Evolutionary conservation across 345 rosid genomes (phyloP).

Genomic region (Dimocarpus longan): DNA sequence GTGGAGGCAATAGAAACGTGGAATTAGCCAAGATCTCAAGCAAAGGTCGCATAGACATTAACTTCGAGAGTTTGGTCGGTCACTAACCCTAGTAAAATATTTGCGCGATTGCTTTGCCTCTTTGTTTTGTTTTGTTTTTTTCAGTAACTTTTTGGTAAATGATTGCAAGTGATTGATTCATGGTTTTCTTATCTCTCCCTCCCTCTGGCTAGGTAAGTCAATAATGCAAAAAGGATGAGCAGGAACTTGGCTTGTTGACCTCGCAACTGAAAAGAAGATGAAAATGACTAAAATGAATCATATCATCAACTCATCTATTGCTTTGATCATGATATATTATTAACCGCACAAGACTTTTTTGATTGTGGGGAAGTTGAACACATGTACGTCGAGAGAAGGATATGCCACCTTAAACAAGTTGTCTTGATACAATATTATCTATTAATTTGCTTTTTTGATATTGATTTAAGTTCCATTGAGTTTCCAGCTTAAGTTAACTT

Average conservation of each 20-base stretch:
- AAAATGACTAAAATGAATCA: neutral
- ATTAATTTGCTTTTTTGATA: neutral
- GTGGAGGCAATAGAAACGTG: neutral
- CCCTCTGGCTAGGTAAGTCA: neutral
- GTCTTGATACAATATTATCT: neutral
- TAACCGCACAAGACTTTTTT: conserved; percentile 12
- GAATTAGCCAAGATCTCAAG: conserved; percentile 12
- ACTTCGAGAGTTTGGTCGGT: conserved; percentile 14
- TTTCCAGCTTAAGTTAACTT: no score
- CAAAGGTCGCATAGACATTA: conserved; percentile 12
- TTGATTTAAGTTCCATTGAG: no score
- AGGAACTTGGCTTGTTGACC: conserved; percentile 20
- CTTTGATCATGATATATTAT: neutral
- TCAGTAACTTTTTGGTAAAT: neutral
- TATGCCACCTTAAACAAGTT: conserved; percentile 1
- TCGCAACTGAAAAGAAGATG: conserved; percentile 7
- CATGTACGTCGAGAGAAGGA: neutral
- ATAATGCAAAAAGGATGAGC: neutral
- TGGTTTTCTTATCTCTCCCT: neutral
- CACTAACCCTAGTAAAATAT: conserved; percentile 5
- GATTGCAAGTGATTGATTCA: neutral
- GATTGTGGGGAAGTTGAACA: neutral
- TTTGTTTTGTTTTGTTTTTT: neutral
- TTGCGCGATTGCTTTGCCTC: neutral
- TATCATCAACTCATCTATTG: neutral